phyloP scores from a whole-genome alignment of 768 basidiomycete species.

The Psilocybe subaeruginosa region DNA sequence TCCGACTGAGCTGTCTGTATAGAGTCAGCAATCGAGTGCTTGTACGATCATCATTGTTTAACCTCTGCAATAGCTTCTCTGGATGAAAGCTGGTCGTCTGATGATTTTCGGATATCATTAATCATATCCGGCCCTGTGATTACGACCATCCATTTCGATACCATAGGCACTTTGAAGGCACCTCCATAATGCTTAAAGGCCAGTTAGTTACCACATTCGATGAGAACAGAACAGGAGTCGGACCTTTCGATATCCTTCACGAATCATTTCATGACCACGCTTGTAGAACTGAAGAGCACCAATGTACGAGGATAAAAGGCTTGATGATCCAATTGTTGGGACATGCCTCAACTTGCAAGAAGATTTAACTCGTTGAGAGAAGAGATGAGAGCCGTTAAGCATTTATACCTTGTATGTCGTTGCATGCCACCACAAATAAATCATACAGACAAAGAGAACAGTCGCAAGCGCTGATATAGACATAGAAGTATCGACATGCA shows the following conservation, averaged over 20 bases:
- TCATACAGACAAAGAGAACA: neutral
- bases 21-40: neutral
- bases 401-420: conserved; percentile 7
- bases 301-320: conserved; percentile 15
- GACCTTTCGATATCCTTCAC: conserved; percentile 27
- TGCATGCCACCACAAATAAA: conserved; percentile 5
- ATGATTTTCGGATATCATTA: conserved; percentile 47
- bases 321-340: conserved; percentile 16
- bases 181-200: conserved; percentile 13
- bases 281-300: conserved; percentile 13
- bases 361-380: neutral
- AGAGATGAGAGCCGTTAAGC: neutral
- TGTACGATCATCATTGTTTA: neutral
- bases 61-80: conserved; percentile 30
- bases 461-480: neutral
- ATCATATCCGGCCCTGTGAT: conserved; percentile 44
- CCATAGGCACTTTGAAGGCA: conserved; percentile 23
- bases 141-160: conserved; percentile 27
- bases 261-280: conserved; percentile 17
- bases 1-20: conserved; percentile 18
- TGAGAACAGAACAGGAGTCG: neutral
- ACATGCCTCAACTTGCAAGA: conserved; percentile 18
- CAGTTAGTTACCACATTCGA: neutral
- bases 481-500: neutral
- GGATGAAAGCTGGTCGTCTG: conserved; percentile 32